Conservation (phyloP, 2,329 filamentous ascomycete genomes). For the Teratosphaeriaceae sp. region DNA sequence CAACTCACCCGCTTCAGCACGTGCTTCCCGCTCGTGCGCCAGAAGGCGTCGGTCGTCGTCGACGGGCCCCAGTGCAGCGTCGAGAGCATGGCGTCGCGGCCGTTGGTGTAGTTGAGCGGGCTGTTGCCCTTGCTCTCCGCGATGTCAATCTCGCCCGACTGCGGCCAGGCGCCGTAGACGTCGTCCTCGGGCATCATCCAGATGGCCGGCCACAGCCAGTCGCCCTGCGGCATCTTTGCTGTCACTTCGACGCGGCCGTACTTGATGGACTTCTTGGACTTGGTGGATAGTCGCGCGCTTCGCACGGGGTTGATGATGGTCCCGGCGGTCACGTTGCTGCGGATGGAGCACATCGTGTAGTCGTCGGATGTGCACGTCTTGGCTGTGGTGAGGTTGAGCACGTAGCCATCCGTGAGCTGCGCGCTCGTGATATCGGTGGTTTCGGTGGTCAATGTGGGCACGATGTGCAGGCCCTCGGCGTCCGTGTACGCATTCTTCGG, state of each 20-base stretch:
- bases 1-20: neutral
- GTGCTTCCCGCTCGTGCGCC: conserved; percentile 32
- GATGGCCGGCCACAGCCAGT: conserved; percentile 91
- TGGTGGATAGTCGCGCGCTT: conserved; percentile 72
- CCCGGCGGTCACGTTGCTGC: conserved; percentile 70
- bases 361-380: conserved; percentile 60
- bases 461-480: conserved; percentile 64
- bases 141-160: conserved; percentile 79
- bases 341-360: conserved; percentile 57
- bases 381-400: conserved; percentile 60
- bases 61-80: conserved; percentile 79
- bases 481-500: conserved; percentile 70
- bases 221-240: conserved; percentile 67
- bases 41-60: conserved; percentile 67
- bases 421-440: conserved; percentile 43
- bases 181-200: conserved; percentile 75
- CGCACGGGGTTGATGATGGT: conserved; percentile 70
- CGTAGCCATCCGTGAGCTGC: conserved; percentile 10
- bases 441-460: conserved; percentile 68
- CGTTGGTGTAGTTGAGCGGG: conserved; percentile 65
- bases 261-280: conserved; percentile 62
- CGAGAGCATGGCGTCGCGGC: conserved; percentile 73
- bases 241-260: conserved; percentile 76
- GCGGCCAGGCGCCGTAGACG: conserved; percentile 70
- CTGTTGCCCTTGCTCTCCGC: conserved; percentile 77